These are phyloP conservation scores for Austroboletus niveus DNA, from an alignment of 1,284 basidiomycete species.

Conservation along the genomic window DNA sequence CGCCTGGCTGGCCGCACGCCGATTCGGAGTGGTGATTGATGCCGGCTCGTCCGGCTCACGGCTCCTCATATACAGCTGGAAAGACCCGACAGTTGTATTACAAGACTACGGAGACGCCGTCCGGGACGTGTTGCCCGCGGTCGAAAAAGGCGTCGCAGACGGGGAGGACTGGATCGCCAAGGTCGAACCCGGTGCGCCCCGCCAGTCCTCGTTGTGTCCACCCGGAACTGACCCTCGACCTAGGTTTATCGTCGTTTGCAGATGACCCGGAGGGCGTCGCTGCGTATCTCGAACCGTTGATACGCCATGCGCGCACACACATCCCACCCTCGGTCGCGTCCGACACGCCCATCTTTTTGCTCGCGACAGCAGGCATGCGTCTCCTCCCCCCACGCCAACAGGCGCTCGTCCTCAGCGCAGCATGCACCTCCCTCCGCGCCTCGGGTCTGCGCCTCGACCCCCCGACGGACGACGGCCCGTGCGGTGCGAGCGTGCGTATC, in stretches of 20 bases:
- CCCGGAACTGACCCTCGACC: not conserved
- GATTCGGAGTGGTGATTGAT: constrained; percentile 96
- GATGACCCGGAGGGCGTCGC: constrained; percentile 68
- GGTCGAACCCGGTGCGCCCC: constrained; percentile 84
- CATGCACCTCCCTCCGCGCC: constrained; percentile 78
- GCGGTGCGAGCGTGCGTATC: constrained; percentile 87
- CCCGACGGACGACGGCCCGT: constrained; percentile 66
- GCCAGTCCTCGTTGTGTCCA: not conserved
- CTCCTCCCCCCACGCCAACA: constrained; percentile 73
- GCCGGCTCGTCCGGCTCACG: constrained; percentile 97
- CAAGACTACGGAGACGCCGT: constrained; percentile 46
- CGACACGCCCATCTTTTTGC: constrained; percentile 88
- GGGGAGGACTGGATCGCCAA: constrained; percentile 88
- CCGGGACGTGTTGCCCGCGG: constrained; percentile 64
- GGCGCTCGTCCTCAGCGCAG: constrained; percentile 67
- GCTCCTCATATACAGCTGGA: constrained; percentile 97
- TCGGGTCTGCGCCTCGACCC: constrained; percentile 76
- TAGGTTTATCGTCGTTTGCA: constrained; percentile 88
- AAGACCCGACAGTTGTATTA: constrained; percentile 64
- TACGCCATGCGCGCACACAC: constrained; percentile 79
- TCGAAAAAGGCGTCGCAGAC: constrained; percentile 87
- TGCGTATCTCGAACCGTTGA: constrained; percentile 77
- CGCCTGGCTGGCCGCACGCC: constrained; percentile 73
- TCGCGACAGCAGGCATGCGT: constrained; percentile 98
- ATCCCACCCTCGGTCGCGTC: constrained; percentile 84